These are phyloP conservation scores for Amborella trichopoda DNA, from an alignment of 164 flowering plant genomes.

Conservation along the genomic window DNA sequence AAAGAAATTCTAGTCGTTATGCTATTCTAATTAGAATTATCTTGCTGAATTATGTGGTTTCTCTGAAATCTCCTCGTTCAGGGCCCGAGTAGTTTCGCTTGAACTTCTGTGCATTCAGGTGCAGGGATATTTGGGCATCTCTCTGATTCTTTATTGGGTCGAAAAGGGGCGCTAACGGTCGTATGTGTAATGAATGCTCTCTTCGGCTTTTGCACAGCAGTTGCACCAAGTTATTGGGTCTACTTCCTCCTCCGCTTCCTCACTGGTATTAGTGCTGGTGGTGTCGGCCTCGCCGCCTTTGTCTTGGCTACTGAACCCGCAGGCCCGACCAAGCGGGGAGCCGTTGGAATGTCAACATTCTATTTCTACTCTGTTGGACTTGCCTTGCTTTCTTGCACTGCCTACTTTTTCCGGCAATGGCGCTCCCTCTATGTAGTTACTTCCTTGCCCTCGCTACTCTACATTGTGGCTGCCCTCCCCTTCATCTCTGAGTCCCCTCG, in stretches of 20 bases:
- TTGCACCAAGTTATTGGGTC: conserved; percentile 49
- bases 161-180: conserved; percentile 65
- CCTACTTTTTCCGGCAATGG: conserved; percentile 72
- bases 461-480: conserved; percentile 40
- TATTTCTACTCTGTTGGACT: conserved; percentile 86
- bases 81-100: too few species aligned
- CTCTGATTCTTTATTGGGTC: conserved; percentile 73
- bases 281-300: conserved; percentile 79
- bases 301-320: conserved; percentile 84
- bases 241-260: conserved; percentile 59
- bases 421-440: conserved; percentile 66
- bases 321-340: conserved; percentile 69
- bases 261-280: conserved; percentile 87
- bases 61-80: too few species aligned
- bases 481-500: conserved; percentile 80
- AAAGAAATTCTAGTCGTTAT: too few species aligned
- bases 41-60: too few species aligned
- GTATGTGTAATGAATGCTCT: conserved; percentile 58
- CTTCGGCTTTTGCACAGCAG: conserved; percentile 63
- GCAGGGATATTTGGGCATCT: conserved; percentile 91
- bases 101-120: too few species aligned
- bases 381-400: conserved; percentile 59
- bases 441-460: conserved; percentile 62
- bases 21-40: too few species aligned
- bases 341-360: conserved; percentile 89